Evolutionary conservation across 2,329 filamentous ascomycete genomes (phyloP).

Genomic region (Alternaria ventricosa): DNA sequence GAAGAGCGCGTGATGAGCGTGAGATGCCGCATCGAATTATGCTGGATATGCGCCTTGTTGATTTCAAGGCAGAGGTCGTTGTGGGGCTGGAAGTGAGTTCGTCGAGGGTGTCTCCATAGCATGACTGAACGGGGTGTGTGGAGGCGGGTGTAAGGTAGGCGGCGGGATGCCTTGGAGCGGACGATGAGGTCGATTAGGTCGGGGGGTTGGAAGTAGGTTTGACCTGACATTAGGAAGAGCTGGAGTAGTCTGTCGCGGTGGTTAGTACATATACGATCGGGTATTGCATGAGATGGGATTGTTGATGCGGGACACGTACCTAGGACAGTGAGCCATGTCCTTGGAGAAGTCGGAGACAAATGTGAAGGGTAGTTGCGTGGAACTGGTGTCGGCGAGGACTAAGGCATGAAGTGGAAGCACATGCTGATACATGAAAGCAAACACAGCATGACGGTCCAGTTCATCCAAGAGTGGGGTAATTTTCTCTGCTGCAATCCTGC

Average conservation of each 20-base stretch:
- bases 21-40: not conserved
- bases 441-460: slow-evolving; percentile 27
- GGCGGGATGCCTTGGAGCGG: slow-evolving; percentile 14
- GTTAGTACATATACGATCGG: not conserved
- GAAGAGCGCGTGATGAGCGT: not conserved
- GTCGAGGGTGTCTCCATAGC: not conserved
- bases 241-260: slow-evolving; percentile 10
- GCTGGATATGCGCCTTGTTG: not conserved
- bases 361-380: slow-evolving; percentile 24
- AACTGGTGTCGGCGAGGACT: slow-evolving; percentile 21
- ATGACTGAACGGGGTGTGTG: slow-evolving; percentile 5
- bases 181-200: slow-evolving; percentile 34
- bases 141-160: slow-evolving; percentile 18
- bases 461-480: slow-evolving; percentile 20
- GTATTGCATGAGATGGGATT: not conserved
- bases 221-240: slow-evolving; percentile 25
- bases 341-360: slow-evolving; percentile 16
- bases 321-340: slow-evolving; percentile 2
- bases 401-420: slow-evolving; percentile 25
- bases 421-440: slow-evolving; percentile 35
- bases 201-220: slow-evolving; percentile 32
- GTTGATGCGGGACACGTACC: not conserved
- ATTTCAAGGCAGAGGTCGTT: not conserved
- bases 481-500: not conserved
- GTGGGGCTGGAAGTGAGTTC: not conserved